A percentile compares a stretch with the other conserved stretches of the same genome.
These are phyloP conservation scores for Cercospora citrullina DNA, from an alignment of 2,329 filamentous ascomycete genomes.

Conservation along the genomic window DNA sequence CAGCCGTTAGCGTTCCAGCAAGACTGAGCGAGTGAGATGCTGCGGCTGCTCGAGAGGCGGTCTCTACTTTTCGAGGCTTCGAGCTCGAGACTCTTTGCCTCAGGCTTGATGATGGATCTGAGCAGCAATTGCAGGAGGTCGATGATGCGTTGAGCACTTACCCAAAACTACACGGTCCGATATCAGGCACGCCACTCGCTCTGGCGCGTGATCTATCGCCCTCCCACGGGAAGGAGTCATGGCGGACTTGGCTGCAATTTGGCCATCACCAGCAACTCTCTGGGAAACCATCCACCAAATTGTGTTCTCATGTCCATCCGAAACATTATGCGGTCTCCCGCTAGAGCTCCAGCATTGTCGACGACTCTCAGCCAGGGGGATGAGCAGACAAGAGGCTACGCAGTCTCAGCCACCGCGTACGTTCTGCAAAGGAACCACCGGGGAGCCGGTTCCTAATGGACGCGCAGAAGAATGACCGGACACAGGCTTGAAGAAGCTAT, in stretches of 20 bases:
- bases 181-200: background rate
- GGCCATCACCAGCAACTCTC: background rate
- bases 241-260: background rate
- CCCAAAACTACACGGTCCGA: background rate
- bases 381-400: too few species aligned
- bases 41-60: background rate
- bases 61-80: background rate
- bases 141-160: background rate
- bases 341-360: slow-evolving; percentile 1
- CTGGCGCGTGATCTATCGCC: background rate
- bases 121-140: background rate
- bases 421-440: background rate
- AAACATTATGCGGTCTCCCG: slow-evolving; percentile 15
- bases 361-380: background rate
- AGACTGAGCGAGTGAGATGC: background rate
- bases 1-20: slow-evolving; percentile 2
- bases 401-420: background rate
- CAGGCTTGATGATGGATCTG: background rate
- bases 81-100: background rate
- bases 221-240: background rate
- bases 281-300: background rate
- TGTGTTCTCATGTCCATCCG: background rate
- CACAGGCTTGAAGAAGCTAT: background rate
- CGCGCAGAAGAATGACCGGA: background rate
- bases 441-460: background rate